Evolutionary conservation across 805 yeast genomes (phyloP).

Genomic region (Kodamaea leandrae): DNA sequence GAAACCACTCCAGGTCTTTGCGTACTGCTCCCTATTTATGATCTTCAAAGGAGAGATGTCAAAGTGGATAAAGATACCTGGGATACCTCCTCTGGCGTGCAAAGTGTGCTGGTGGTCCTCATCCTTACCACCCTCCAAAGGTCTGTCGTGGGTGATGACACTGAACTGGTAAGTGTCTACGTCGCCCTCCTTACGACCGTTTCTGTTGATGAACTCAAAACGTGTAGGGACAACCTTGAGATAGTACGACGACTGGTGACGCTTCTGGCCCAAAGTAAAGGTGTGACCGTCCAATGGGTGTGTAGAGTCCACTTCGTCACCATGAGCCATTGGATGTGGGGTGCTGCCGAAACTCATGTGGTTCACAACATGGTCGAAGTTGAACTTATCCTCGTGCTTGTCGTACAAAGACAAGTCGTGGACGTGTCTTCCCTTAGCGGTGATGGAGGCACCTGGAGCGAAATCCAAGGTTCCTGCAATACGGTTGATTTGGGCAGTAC

Average conservation of each 20-base stretch:
- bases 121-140: slow-evolving; percentile 82
- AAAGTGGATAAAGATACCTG: slow-evolving; percentile 83
- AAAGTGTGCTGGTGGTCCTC: slow-evolving; percentile 85
- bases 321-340: slow-evolving; percentile 25
- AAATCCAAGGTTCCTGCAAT: slow-evolving; percentile 90
- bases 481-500: slow-evolving; percentile 75
- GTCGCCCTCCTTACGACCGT: slow-evolving; percentile 18
- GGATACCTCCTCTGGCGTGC: slow-evolving; percentile 82
- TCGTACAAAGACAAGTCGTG: slow-evolving; percentile 81
- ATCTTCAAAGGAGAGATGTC: slow-evolving; percentile 93
- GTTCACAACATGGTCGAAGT: slow-evolving; percentile 74
- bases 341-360: slow-evolving; percentile 82
- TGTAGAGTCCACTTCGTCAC: slow-evolving; percentile 32
- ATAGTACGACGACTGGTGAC: slow-evolving; percentile 70
- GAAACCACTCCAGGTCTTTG: slow-evolving; percentile 80
- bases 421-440: slow-evolving; percentile 58
- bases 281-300: slow-evolving; percentile 66
- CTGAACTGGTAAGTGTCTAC: slow-evolving; percentile 88
- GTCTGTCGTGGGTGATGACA: slow-evolving; percentile 84
- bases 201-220: slow-evolving; percentile 62
- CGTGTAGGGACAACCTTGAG: slow-evolving; percentile 89
- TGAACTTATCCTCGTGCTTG: slow-evolving; percentile 53
- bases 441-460: slow-evolving; percentile 87
- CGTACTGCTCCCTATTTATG: slow-evolving; percentile 72
- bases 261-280: slow-evolving; percentile 45